These are phyloP conservation scores for Magnaporthiopsis incrustans DNA, from an alignment of 2,329 filamentous ascomycete species.

Conservation along the genomic window DNA sequence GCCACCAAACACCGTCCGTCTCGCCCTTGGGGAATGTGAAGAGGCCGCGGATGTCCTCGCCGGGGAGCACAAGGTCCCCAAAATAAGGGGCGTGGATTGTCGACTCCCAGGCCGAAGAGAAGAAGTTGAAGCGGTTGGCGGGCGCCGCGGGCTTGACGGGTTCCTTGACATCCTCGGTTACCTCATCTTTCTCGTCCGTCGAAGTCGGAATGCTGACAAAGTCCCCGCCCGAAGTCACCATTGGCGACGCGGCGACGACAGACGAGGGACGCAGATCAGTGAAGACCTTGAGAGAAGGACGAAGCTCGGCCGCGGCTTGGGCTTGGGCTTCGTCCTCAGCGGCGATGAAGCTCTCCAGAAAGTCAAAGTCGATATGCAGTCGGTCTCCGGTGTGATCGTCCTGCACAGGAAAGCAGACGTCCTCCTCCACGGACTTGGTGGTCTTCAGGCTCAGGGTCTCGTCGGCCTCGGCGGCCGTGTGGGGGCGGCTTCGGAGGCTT, in stretches of 20 bases:
- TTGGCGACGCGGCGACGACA: slow-evolving; percentile 22
- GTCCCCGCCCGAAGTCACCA: slow-evolving; percentile 48
- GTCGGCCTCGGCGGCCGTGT: slow-evolving; percentile 43
- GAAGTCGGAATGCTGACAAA: slow-evolving; percentile 37
- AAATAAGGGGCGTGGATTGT: slow-evolving; percentile 88
- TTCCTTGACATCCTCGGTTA: slow-evolving; percentile 24
- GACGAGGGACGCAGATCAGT: slow-evolving; percentile 46
- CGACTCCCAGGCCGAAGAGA: slow-evolving; percentile 89
- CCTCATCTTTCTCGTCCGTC: slow-evolving; percentile 36
- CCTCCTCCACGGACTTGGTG: slow-evolving; percentile 70
- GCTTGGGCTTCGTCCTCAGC: slow-evolving; percentile 41
- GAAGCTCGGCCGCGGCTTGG: slow-evolving; percentile 36
- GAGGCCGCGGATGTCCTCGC: slow-evolving; percentile 80
- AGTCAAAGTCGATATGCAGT: slow-evolving; percentile 84
- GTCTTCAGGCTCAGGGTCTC: slow-evolving; percentile 55
- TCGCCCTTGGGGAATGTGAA: slow-evolving; percentile 62
- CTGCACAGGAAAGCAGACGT: slow-evolving; percentile 81
- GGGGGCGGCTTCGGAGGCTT: slow-evolving; percentile 48
- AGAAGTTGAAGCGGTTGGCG: slow-evolving; percentile 86
- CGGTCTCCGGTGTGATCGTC: slow-evolving; percentile 61
- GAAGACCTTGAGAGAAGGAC: slow-evolving; percentile 45
- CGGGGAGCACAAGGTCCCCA: slow-evolving; percentile 79
- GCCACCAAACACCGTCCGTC: slow-evolving; percentile 88
- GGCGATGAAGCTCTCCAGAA: slow-evolving; percentile 83
- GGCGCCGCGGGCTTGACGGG: slow-evolving; percentile 24